Base-by-base conservation (phyloP, 2,329 filamentous ascomycete species). In the Microdochium trichocladiopsis region DNA sequence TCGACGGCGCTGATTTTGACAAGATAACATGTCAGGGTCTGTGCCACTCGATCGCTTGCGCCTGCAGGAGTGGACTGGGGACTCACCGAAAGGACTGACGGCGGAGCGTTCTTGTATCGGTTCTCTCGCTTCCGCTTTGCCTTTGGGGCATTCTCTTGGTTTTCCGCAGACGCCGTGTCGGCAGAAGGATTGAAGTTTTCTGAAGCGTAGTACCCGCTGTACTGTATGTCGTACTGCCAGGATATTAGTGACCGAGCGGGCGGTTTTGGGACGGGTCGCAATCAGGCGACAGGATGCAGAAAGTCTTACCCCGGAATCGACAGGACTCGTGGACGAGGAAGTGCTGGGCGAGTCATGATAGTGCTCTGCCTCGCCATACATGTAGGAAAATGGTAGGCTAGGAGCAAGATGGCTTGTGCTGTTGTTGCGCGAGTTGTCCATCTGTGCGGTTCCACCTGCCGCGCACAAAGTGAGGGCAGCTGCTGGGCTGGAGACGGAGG, bases 21-120 rank as follows among this genome's bases (percentile, higher is more conserved):
- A 18, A n/a, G n/a, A n/a, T 18, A 9, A 45, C 6, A 18, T 21
- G 41, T 45, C 41, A 45, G 41, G 18, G 10, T 45, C 18, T 10
- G 4, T 8, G 21, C 21, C 6, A 11, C 14, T 9, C 12, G 16
- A 18, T 12, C n/a, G 21, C 18, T 22, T 4, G 41, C 18, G 41
- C 11, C 12, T 21, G 41, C 3, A 8, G 21, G 6, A 47, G 25
- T 47, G 50, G n/a, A 52, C 48, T 10, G 8, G 41, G 11, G 33
- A 53, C 74, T 63, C 69, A 77, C 75, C 52, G 70, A 74, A 52
- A 78, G 63, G 12, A 78, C 75, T 4, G 73, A 72, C 0, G 74
- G 73, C 1, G 75, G 72, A 1, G 75, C 75, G 52, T 79, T 77
- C 61, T 78, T 77, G 57, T 79, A 79, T 49, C 76, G 68, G 62